Conservation (phyloP, 306 rosid genomes). For the Castanea sativa region DNA sequence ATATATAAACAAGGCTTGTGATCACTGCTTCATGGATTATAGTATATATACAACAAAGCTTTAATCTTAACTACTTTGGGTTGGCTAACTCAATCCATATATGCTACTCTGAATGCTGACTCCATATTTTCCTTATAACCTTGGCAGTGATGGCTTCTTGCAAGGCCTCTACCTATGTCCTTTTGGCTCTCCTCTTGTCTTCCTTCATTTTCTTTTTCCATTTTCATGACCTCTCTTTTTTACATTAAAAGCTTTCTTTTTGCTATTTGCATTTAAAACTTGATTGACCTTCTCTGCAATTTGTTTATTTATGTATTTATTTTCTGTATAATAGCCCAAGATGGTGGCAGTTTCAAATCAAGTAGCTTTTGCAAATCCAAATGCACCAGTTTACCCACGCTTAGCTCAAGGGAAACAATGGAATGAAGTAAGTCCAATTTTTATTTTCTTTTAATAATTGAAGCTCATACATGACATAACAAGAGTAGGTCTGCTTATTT, state of each 20-base stretch:
- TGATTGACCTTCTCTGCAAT: not conserved
- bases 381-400: slow-evolving; percentile 92
- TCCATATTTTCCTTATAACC: not conserved
- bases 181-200: not conserved
- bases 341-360: slow-evolving; percentile 64
- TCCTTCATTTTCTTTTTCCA: not conserved
- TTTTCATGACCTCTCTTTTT: not conserved
- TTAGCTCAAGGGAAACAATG: slow-evolving; percentile 88
- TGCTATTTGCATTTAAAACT: slow-evolving; percentile 2
- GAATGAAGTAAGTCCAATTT: slow-evolving; percentile 66
- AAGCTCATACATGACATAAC: slow-evolving; percentile 10
- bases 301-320: slow-evolving; percentile 8
- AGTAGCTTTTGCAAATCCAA: slow-evolving; percentile 69
- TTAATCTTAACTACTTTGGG: not conserved
- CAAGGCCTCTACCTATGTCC: not conserved
- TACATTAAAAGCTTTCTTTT: not conserved
- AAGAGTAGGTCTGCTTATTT: slow-evolving; percentile 9
- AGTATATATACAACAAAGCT: not conserved
- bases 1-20: not conserved
- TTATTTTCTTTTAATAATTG: not conserved
- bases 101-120: not conserved
- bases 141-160: not conserved
- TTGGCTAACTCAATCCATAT: not conserved
- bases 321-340: slow-evolving; percentile 62
- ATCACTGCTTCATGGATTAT: not conserved